Evolutionary conservation across 202 grass and related monocot species (phyloP), one percentile per base, ranked within the genome.

Genomic region (Musa balbisiana): DNA sequence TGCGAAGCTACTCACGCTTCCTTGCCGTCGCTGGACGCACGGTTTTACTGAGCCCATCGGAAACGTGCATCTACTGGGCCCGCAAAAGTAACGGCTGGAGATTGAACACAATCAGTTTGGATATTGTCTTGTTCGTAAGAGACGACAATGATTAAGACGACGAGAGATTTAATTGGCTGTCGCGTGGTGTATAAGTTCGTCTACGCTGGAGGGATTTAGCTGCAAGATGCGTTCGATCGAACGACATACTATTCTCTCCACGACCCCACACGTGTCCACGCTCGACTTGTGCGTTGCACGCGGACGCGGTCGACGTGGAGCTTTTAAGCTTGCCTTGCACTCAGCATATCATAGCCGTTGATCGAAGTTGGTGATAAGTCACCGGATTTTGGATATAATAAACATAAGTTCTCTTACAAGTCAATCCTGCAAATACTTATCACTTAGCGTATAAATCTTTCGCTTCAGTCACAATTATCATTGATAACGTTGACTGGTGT

Each of bases 11-110:
- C 24, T 67, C 19, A 52, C 9, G 67, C 49, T 70, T 51, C 67
- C 2, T 70, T 51, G 67, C 29, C 33, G 67, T 70, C n/a, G 67
- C 67, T 70, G 19, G 43, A 70, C 67, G 67, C 67, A 70, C 49
- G 43, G 49, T 10, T 43, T 70, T 50, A 19, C 16, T n/a, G 17
- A 11, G 33, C 16, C 0, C 17, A 70, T 70, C 29, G 8, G 8
- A 15, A 4, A 49, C 67, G 67, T 70, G 1, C 49, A 51, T 70
- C 67, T 1, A 21, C 16, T 13, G 14, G 5, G 67, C 19, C 16
- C 49, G 8, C 9, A 51, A 70, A 70, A 70, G 12, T 10, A 25
- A 65, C 63, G 17, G 63, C 10, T 26, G 63, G n/a, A 0, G 63
- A 65, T 24, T 27, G 33, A 43, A 6, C 33, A 43, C 9, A 26